Conservation (phyloP, 495 filamentous ascomycete genomes). For the Daldinia loculata region DNA sequence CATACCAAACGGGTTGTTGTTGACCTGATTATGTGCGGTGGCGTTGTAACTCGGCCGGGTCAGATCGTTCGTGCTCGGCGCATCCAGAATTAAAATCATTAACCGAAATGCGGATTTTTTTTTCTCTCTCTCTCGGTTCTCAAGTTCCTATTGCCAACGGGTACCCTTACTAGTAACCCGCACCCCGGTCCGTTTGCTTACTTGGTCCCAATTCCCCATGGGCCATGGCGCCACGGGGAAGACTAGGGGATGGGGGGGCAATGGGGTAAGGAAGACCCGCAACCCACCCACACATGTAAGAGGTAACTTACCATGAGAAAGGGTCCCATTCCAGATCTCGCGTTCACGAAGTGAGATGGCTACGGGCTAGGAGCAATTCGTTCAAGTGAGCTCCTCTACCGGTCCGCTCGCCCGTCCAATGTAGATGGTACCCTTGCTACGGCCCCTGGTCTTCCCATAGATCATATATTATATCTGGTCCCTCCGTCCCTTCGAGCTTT, state of each 20-base stretch:
- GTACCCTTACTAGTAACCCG: not conserved
- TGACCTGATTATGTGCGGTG: constrained; percentile 18
- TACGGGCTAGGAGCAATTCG: constrained; percentile 33
- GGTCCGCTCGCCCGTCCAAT: constrained; percentile 45
- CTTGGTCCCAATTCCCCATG: constrained; percentile 32
- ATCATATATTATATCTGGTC: constrained; percentile 36
- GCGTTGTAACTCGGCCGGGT: constrained; percentile 32
- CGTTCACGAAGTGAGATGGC: constrained; percentile 34
- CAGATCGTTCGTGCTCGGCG: constrained; percentile 32
- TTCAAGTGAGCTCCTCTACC: constrained; percentile 37
- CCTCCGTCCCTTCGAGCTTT: constrained; percentile 20
- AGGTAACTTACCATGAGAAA: constrained; percentile 33
- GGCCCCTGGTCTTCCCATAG: constrained; percentile 22
- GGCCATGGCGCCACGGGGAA: constrained; percentile 34
- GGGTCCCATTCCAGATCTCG: constrained; percentile 37
- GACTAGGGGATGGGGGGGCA: constrained; percentile 30
- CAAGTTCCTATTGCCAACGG: constrained; percentile 17
- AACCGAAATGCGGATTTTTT: constrained; percentile 34
- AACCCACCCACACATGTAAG: constrained; percentile 33
- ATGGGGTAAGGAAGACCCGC: constrained; percentile 39
- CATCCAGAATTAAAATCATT: constrained; percentile 39
- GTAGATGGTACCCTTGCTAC: constrained; percentile 26
- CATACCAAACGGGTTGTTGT: constrained; percentile 22
- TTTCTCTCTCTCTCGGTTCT: constrained; percentile 12
- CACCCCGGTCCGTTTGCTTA: constrained; percentile 12